Evolutionary conservation across 345 rosid genomes (phyloP).

Genomic region (Gossypium arboreum): DNA sequence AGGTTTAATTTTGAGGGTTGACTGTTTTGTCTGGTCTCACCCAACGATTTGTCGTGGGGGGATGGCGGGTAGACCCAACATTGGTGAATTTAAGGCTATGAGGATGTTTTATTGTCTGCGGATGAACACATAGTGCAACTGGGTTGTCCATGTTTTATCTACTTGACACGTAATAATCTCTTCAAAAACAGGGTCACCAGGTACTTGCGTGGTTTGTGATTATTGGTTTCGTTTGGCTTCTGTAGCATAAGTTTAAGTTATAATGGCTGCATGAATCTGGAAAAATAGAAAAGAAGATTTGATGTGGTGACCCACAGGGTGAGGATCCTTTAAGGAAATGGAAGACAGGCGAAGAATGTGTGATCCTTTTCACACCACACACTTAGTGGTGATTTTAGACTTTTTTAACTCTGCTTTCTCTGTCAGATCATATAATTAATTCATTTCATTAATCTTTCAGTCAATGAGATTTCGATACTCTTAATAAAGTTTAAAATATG

Average conservation of each 20-base stretch:
- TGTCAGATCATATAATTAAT: background rate
- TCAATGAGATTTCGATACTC: background rate
- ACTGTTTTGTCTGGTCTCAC: constrained; percentile 12
- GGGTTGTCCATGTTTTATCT: background rate
- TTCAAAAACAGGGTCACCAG: background rate
- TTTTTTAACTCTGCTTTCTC: background rate
- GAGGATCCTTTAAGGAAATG: constrained; percentile 12
- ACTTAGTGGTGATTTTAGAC: background rate
- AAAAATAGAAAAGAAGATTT: background rate
- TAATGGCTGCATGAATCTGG: background rate
- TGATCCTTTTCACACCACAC: background rate
- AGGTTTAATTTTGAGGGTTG: constrained; percentile 30
- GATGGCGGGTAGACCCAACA: constrained; percentile 31
- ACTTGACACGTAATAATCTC: background rate
- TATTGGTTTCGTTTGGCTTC: no score
- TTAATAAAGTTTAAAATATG: background rate
- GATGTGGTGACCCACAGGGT: constrained; percentile 40
- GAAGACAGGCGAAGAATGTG: background rate
- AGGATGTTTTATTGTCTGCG: constrained; percentile 16
- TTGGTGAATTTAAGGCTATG: constrained; percentile 41
- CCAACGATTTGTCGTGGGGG: constrained; percentile 20
- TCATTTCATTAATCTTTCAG: background rate
- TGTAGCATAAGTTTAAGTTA: no score
- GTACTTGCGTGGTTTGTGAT: background rate
- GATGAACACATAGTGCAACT: background rate